phyloP scores from a whole-genome alignment of 768 basidiomycete genomes.

The Podaxis rugospora region DNA sequence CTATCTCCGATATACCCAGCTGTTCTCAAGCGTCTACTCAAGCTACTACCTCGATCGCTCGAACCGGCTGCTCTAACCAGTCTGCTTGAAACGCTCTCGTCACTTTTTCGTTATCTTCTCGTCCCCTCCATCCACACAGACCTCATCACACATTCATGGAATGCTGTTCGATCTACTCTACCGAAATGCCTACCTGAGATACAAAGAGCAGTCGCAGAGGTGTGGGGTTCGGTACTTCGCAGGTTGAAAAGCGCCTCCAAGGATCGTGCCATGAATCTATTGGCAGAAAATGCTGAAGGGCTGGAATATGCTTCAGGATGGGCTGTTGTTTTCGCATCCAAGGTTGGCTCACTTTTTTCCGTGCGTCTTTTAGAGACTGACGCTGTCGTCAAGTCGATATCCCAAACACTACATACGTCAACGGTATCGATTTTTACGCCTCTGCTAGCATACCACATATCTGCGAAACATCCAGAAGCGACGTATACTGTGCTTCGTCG shows the following conservation, averaged over 20 bases:
- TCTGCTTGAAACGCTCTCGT: conserved; percentile 64
- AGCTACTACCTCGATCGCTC: conserved; percentile 53
- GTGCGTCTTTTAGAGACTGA: conserved; percentile 3
- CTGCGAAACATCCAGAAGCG: conserved; percentile 29
- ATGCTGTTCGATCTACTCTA: conserved; percentile 41
- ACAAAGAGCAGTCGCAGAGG: conserved; percentile 76
- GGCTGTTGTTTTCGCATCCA: conserved; percentile 75
- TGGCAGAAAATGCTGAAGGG: conserved; percentile 45
- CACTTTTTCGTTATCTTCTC: conserved; percentile 69
- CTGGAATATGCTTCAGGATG: conserved; percentile 68
- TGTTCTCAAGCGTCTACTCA: conserved; percentile 51
- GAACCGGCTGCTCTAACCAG: conserved; percentile 55
- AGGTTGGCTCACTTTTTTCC: conserved; percentile 37
- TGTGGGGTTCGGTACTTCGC: conserved; percentile 78
- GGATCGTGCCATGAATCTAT: conserved; percentile 48
- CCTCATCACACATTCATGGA: conserved; percentile 60
- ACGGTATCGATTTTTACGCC: conserved; percentile 57
- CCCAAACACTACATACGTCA: conserved; percentile 76
- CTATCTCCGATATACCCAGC: conserved; percentile 57
- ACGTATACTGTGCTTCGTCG: conserved; percentile 63
- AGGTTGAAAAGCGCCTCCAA: conserved; percentile 61
- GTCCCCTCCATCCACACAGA: conserved; percentile 56
- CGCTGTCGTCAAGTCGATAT: conserved; percentile 54
- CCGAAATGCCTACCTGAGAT: conserved; percentile 65
- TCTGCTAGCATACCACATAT: conserved; percentile 54